Conservation (phyloP, 805 yeast genomes). For the Wickerhamiella siamensis region DNA sequence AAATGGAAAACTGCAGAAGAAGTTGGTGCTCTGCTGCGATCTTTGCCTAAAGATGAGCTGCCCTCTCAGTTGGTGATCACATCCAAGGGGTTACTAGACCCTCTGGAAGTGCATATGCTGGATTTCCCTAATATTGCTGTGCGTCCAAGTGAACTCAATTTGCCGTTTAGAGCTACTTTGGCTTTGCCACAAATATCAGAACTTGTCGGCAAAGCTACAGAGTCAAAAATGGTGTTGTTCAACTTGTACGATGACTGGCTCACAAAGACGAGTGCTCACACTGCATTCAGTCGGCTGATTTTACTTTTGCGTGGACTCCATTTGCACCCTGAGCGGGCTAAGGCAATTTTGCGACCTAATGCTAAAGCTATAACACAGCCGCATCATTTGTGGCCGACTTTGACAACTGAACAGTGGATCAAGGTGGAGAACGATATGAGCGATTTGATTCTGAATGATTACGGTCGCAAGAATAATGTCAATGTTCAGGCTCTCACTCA, state of each 20-base stretch:
- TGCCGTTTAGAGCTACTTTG: slow-evolving; percentile 82
- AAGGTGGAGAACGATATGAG: slow-evolving; percentile 76
- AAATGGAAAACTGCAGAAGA: slow-evolving; percentile 99
- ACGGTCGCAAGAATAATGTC: slow-evolving; percentile 71
- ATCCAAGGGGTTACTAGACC: slow-evolving; percentile 82
- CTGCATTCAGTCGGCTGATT: slow-evolving; percentile 83
- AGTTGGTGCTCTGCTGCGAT: slow-evolving; percentile 77
- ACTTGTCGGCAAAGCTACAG: slow-evolving; percentile 70
- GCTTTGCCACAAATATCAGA: slow-evolving; percentile 67
- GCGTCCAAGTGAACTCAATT: slow-evolving; percentile 72
- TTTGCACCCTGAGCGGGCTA: slow-evolving; percentile 62
- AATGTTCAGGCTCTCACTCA: slow-evolving; percentile 80
- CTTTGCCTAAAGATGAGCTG: slow-evolving; percentile 84
- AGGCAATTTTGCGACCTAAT: slow-evolving; percentile 62
- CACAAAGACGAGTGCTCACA: slow-evolving; percentile 63
- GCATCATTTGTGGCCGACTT: slow-evolving; percentile 89
- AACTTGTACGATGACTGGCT: slow-evolving; percentile 94
- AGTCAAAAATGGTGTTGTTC: slow-evolving; percentile 83
- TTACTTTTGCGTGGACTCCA: slow-evolving; percentile 71
- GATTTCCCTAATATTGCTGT: slow-evolving; percentile 89
- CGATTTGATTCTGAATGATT: slow-evolving; percentile 74
- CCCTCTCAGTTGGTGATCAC: slow-evolving; percentile 87
- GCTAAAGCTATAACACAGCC: slow-evolving; percentile 50
- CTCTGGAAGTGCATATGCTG: slow-evolving; percentile 90
- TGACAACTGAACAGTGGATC: slow-evolving; percentile 81